Percentiles rank a stretch among this genome's conserved stretches.
Conservation (phyloP, 169 alveolate genomes). For the Cardiosporidium cionae region DNA sequence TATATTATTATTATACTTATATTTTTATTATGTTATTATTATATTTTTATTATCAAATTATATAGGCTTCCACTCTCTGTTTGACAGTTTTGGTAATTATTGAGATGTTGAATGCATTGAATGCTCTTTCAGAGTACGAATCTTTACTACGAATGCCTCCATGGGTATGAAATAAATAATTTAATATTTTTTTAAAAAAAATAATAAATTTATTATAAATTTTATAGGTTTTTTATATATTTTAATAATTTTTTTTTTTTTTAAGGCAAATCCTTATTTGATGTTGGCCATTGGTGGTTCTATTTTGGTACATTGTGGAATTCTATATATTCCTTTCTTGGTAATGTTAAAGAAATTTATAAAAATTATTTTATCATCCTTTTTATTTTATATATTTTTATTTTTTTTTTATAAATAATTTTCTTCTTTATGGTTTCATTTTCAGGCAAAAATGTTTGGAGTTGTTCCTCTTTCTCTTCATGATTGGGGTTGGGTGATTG, state of each 20-base stretch:
- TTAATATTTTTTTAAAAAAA: background rate
- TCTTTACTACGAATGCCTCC: conserved; percentile 90
- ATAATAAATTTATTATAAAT: background rate
- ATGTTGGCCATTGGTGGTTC: conserved; percentile 84
- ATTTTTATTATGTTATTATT: too few species aligned
- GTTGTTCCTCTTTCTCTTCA: conserved; percentile 77
- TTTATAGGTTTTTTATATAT: background rate
- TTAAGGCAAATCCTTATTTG: conserved; percentile 78
- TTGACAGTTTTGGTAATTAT: conserved; percentile 91
- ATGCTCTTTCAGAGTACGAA: conserved; percentile 95
- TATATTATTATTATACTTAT: too few species aligned
- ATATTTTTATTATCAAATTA: too few species aligned
- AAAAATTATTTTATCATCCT: background rate
- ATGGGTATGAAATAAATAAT: conserved; percentile 54
- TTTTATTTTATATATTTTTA: background rate
- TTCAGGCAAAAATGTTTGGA: conserved; percentile 68
- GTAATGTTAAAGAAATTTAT: conserved; percentile 29
- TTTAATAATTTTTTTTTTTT: background rate
- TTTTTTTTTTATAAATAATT: conserved; percentile 63
- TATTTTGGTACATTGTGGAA: conserved; percentile 77
- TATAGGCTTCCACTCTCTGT: conserved; percentile 85
- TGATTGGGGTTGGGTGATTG: conserved; percentile 91
- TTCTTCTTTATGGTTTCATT: conserved; percentile 61
- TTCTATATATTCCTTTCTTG: conserved; percentile 87
- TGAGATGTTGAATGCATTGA: conserved; percentile 97